Conservation (phyloP, 2,329 filamentous ascomycete species). For the Ambrosiella xylebori region DNA sequence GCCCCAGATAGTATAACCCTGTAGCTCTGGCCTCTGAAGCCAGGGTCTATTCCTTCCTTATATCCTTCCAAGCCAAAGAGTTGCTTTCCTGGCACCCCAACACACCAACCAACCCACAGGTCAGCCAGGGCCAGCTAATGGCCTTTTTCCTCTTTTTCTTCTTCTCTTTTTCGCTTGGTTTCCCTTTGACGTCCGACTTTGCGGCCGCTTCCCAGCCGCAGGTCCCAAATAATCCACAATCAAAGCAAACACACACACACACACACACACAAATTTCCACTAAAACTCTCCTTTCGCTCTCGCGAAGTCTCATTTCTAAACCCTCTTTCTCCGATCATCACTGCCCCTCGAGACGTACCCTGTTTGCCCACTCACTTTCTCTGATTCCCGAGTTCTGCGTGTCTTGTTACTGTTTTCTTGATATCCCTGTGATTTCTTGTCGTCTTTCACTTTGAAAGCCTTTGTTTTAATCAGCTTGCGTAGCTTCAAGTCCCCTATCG, state of each 20-base stretch:
- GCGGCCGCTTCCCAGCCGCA: not conserved
- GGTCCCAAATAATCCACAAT: constrained; percentile 1
- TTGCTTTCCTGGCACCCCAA: not conserved
- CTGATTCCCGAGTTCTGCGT: not conserved
- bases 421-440: not conserved
- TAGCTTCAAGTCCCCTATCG: not conserved
- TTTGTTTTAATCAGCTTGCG: not conserved
- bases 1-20: not conserved
- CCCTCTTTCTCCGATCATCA: not conserved
- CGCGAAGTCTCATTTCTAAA: not conserved
- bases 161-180: constrained; percentile 1
- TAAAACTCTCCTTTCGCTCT: constrained; percentile 7
- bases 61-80: not conserved
- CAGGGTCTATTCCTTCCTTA: not conserved
- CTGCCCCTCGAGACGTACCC: not conserved
- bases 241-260: not conserved
- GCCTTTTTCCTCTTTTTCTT: not conserved
- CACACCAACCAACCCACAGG: not conserved
- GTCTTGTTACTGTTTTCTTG: not conserved
- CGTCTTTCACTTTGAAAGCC: not conserved
- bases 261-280: constrained; percentile 4
- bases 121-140: not conserved
- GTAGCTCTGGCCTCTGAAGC: not conserved
- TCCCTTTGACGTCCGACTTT: not conserved
- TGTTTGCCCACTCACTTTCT: not conserved